These are phyloP conservation scores for Eucalyptus sp. DNA, from an alignment of 345 rosid species.

Conservation along the genomic window DNA sequence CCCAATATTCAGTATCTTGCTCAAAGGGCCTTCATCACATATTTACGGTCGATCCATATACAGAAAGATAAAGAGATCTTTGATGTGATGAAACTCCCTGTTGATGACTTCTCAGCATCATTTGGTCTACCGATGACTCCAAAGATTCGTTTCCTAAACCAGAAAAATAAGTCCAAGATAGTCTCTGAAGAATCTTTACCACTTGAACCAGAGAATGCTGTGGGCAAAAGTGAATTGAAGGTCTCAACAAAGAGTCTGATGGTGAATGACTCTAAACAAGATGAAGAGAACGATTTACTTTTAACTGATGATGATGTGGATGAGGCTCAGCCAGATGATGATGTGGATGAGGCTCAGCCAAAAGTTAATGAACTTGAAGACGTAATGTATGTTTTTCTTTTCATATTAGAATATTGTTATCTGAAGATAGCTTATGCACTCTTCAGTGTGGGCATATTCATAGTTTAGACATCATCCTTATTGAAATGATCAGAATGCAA, in stretches of 20 bases:
- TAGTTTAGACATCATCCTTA: not conserved
- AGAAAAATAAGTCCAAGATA: slow-evolving; percentile 26
- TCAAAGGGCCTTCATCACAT: slow-evolving; percentile 73
- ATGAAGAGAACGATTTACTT: slow-evolving; percentile 16
- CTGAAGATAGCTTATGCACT: not conserved
- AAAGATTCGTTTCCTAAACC: slow-evolving; percentile 47
- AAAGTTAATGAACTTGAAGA: slow-evolving; percentile 19
- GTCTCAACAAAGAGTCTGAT: slow-evolving; percentile 17
- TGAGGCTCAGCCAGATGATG: slow-evolving; percentile 20
- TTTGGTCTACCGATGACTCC: slow-evolving; percentile 93
- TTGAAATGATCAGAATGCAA: not conserved
- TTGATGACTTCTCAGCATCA: slow-evolving; percentile 80
- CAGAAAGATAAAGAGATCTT: slow-evolving; percentile 87
- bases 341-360: slow-evolving; percentile 9
- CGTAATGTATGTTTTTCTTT: slow-evolving; percentile 29
- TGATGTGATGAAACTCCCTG: slow-evolving; percentile 56
- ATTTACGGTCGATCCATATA: slow-evolving; percentile 67
- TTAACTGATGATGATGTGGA: slow-evolving; percentile 14
- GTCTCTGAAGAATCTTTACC: slow-evolving; percentile 12
- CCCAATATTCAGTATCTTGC: slow-evolving; percentile 62
- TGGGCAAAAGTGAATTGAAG: slow-evolving; percentile 1
- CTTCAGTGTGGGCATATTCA: not conserved
- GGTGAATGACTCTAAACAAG: slow-evolving; percentile 25
- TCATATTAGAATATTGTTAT: not conserved
- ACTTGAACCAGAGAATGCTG: slow-evolving; percentile 15